Conservation (phyloP, 768 basidiomycete genomes). For the Leucocoprinus sp. region DNA sequence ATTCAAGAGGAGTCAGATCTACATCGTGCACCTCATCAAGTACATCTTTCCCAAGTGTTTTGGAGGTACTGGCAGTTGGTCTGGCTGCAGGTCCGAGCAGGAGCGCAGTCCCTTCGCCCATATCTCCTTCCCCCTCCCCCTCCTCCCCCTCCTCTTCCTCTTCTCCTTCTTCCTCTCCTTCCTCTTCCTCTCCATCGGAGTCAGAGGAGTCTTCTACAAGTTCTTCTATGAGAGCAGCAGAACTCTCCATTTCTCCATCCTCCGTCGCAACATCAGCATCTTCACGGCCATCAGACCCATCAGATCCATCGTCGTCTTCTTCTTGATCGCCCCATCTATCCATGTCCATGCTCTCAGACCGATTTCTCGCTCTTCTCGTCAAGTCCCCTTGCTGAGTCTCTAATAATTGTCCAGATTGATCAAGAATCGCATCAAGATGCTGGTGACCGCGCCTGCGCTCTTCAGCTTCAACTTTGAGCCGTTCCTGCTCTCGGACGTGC, state of each 20-base stretch:
- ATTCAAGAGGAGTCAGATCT: not conserved
- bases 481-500: slow-evolving; percentile 69
- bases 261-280: slow-evolving; percentile 8
- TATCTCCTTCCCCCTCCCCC: slow-evolving; percentile 16
- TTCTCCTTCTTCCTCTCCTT: slow-evolving; percentile 17
- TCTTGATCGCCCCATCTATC: slow-evolving; percentile 25
- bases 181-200: slow-evolving; percentile 6
- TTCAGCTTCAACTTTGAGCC: slow-evolving; percentile 60
- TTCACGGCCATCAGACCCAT: slow-evolving; percentile 22
- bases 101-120: slow-evolving; percentile 4
- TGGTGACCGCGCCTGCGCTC: slow-evolving; percentile 72
- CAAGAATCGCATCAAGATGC: slow-evolving; percentile 84
- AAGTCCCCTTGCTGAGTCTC: slow-evolving; percentile 77
- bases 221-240: not conserved
- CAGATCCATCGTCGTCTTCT: slow-evolving; percentile 21
- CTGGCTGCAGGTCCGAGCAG: not conserved
- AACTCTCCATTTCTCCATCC: not conserved
- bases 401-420: slow-evolving; percentile 81
- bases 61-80: not conserved
- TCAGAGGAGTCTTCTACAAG: not conserved
- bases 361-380: slow-evolving; percentile 45
- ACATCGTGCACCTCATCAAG: not conserved
- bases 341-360: slow-evolving; percentile 43
- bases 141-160: slow-evolving; percentile 15
- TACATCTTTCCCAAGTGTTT: not conserved